Base-by-base conservation (phyloP, 2,329 filamentous ascomycete species). In the Daldinia sp. region DNA sequence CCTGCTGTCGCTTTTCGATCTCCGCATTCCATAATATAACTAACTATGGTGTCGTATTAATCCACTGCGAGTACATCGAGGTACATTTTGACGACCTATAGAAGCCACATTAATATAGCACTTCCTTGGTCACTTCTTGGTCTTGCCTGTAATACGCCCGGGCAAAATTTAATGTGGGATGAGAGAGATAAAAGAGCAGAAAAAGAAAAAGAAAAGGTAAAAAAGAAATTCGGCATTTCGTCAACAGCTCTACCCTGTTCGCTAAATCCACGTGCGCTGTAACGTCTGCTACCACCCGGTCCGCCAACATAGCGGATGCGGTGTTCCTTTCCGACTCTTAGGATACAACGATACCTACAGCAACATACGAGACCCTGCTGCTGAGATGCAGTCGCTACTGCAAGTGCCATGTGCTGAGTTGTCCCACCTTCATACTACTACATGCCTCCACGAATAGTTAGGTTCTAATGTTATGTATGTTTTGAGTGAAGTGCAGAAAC, bases 331-430 rank as follows among this genome's bases (percentile, higher is more conserved):
- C 65, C 65, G 59, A 61, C 53, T 61, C 50, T 57, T 61, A 58
- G 30, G 51, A 65, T 61, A 62, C 55, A 52, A 61, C 58, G 49
- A 55, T 53, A 61, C 57, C 43, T 63, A 52, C 37, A 45, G 48
- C 50, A 32, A 45, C 37, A 66, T 37, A 51, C 58, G 50, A 51
- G 45, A 53, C 55, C 61, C 64, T 66, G 65, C 53, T 56, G 59
- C 58, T 54, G 48, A 45, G 53, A 63, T 65, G 65, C 65, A 68
- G 63, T 68, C 53, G 57, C 65, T 66, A 66, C 65, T 68, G 65
- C 65, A 68, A 29, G 59, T 66, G 65, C 65, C 65, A 68, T 68
- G 65, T 66, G 65, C 56, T 63, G 56, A 61, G 63, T 61, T 68
- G 59, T 66, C 65, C 65, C 65, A 65, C 65, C 57, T 41, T 49